Evolutionary conservation across 2,329 filamentous ascomycete species (phyloP).

Genomic region (Diaporthe caulivora): DNA sequence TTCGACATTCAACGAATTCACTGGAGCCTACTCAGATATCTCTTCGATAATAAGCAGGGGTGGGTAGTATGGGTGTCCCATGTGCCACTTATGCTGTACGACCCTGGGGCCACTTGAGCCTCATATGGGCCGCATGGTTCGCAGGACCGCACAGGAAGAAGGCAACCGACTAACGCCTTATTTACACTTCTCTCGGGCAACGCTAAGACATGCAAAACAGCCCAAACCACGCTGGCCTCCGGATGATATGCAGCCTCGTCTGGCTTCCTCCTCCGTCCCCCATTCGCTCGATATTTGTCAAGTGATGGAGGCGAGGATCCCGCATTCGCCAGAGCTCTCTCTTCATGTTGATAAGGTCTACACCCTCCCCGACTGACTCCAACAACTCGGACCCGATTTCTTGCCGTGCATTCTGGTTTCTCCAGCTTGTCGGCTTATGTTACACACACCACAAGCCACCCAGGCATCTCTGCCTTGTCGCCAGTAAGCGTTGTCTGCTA

Average conservation of each 20-base stretch:
- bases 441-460: conserved; percentile 9
- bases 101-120: conserved; percentile 18
- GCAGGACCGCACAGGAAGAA: not conserved
- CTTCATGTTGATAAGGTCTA: conserved; percentile 18
- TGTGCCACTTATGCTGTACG: conserved; percentile 14
- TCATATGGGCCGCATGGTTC: conserved; percentile 15
- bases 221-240: not conserved
- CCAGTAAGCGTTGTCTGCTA: not conserved
- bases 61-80: conserved; percentile 1
- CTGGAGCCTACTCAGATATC: not conserved
- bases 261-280: not conserved
- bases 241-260: conserved; percentile 5
- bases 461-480: not conserved
- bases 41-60: not conserved
- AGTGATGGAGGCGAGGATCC: not conserved
- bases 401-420: not conserved
- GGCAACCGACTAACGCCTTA: conserved; percentile 8
- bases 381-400: not conserved
- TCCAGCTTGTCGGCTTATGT: not conserved
- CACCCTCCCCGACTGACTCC: conserved; percentile 13
- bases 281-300: conserved; percentile 1
- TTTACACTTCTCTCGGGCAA: conserved; percentile 19
- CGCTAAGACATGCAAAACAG: conserved; percentile 23
- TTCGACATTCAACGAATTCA: not conserved
- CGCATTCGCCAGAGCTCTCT: conserved; percentile 9